phyloP scores from a whole-genome alignment of 2,329 filamentous ascomycete genomes.

The Aschersonia sp. region DNA sequence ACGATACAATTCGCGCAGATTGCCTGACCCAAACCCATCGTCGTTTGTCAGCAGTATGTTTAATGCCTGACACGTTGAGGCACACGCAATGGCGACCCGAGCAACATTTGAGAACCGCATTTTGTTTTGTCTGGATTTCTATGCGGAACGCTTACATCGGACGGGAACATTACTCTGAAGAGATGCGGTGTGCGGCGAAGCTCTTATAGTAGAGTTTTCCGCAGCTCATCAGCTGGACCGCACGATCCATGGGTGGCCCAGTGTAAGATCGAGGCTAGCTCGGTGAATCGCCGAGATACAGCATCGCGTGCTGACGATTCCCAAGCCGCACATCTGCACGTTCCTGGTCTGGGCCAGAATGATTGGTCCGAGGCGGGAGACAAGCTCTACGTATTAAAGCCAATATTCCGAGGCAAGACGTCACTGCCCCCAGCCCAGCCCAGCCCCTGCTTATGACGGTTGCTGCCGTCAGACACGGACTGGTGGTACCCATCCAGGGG shows the following conservation, averaged over 20 bases:
- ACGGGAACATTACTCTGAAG: no score
- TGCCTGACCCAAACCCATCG: constrained; percentile 15
- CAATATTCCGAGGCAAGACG: no score
- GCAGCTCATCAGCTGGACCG: neutral
- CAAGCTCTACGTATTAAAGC: no score
- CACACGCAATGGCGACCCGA: constrained; percentile 6
- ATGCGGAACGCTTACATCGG: no score
- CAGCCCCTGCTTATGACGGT: no score
- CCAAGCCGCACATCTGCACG: neutral
- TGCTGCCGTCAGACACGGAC: no score
- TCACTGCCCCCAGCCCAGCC: no score
- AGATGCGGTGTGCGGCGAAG: no score
- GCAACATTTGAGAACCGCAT: constrained; percentile 11
- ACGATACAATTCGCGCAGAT: constrained; percentile 15
- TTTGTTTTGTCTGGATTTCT: neutral
- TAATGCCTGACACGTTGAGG: constrained; percentile 8
- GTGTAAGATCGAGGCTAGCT: neutral
- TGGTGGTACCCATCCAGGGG: no score
- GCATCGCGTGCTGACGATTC: no score
- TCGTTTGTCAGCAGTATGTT: constrained; percentile 17
- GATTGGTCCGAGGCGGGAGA: neutral
- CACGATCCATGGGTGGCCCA: neutral
- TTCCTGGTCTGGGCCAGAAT: neutral
- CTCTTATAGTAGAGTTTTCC: no score
- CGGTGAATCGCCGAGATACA: neutral